A percentile compares a stretch with the other conserved stretches of the same genome.
Conservation (phyloP, 2,329 filamentous ascomycete genomes). For the Annulohypoxylon truncatum region DNA sequence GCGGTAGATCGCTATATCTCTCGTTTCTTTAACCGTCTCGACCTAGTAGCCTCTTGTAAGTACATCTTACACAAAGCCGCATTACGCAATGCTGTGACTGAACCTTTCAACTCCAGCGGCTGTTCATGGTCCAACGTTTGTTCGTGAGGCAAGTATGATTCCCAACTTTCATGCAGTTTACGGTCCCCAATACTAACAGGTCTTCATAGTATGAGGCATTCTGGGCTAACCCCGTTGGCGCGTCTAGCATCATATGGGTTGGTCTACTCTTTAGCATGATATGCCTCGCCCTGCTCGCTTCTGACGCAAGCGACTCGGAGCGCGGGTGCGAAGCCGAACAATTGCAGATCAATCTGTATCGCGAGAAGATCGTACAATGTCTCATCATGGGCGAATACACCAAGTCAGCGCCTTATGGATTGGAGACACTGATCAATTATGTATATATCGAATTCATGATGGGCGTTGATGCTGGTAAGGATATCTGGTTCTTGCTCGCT, state of each 20-base stretch:
- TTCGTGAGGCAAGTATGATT: conserved; percentile 12
- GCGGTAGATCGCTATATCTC: conserved; percentile 15
- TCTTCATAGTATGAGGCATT: conserved; percentile 4
- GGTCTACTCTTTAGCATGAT: conserved; percentile 16
- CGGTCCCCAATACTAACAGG: background rate
- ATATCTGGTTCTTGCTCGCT: conserved; percentile 6
- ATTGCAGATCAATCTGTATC: conserved; percentile 10
- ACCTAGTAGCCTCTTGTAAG: conserved; percentile 10
- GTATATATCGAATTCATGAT: conserved; percentile 13
- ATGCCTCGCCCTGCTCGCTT: conserved; percentile 9
- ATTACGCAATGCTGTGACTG: background rate
- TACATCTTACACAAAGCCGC: background rate
- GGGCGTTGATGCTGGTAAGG: conserved; percentile 5
- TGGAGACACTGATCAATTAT: conserved; percentile 11
- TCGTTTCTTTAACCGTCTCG: conserved; percentile 9
- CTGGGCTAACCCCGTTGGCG: conserved; percentile 4
- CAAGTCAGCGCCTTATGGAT: conserved; percentile 3
- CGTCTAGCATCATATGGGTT: conserved; percentile 10
- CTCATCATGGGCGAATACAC: conserved; percentile 12
- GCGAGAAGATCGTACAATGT: conserved; percentile 15
- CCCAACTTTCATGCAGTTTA: background rate
- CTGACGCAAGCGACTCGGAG: background rate
- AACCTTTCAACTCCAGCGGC: background rate
- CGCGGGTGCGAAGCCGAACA: conserved; percentile 1
- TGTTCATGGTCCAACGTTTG: conserved; percentile 11